Conservation (phyloP, 2,329 filamentous ascomycete genomes). For the Orbilia javanica region DNA sequence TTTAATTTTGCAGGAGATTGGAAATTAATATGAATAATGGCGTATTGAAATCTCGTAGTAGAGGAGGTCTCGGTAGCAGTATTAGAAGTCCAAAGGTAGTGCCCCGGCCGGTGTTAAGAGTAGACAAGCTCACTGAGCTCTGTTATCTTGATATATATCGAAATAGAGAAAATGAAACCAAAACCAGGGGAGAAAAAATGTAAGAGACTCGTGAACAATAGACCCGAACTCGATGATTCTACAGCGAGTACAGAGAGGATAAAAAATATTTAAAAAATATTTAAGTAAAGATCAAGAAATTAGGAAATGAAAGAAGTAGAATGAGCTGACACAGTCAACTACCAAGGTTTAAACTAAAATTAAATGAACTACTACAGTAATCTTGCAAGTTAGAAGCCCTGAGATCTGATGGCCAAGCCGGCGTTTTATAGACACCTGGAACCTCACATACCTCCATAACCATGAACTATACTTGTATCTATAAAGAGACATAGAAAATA, state of each 20-base stretch:
- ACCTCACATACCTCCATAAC: not conserved
- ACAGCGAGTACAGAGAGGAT: not conserved
- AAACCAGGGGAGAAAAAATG: not conserved
- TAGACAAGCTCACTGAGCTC: slow-evolving; percentile 25
- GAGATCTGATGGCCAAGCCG: not conserved
- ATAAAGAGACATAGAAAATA: not conserved
- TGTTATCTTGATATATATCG: not conserved
- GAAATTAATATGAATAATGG: too few relatives aligned
- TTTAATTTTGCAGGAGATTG: too few relatives aligned
- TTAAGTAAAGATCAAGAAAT: not conserved
- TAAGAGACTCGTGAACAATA: not conserved
- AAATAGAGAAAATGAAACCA: not conserved
- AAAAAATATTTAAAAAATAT: not conserved
- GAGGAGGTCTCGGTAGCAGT: too few relatives aligned
- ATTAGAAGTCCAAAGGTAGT: too few relatives aligned
- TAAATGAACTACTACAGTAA: slow-evolving; percentile 2
- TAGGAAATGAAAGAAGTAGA: not conserved
- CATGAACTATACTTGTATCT: too few relatives aligned
- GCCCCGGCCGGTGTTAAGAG: too few relatives aligned
- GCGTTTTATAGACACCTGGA: slow-evolving; percentile 29
- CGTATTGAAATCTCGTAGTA: too few relatives aligned
- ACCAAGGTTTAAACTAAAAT: not conserved
- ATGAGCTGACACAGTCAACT: not conserved
- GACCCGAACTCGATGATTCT: not conserved
- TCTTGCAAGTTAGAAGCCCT: not conserved